Conservation (phyloP, 345 rosid genomes). For the Moricandia arvensis region DNA sequence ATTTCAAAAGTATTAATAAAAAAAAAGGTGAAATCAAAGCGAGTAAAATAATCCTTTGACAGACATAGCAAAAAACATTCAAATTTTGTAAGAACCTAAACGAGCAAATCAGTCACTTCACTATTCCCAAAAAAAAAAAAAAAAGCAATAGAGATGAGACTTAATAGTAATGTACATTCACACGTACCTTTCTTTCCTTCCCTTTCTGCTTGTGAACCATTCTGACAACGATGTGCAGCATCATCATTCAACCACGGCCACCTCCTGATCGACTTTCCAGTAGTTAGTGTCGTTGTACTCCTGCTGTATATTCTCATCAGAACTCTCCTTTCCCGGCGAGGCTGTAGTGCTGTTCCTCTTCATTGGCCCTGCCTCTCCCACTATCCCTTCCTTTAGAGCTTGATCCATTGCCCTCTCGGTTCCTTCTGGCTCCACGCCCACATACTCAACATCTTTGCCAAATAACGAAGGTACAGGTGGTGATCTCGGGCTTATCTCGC, state of each 20-base stretch:
- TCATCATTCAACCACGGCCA: conserved; percentile 64
- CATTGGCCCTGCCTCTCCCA: conserved; percentile 86
- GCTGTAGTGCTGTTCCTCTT: conserved; percentile 55
- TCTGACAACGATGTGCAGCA: conserved; percentile 3
- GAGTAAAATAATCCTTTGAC: conserved; percentile 18
- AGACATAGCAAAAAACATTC: conserved; percentile 16
- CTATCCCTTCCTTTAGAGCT: conserved; percentile 91
- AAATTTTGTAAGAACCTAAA: conserved; percentile 26
- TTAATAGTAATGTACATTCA: conserved; percentile 33
- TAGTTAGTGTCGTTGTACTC: conserved; percentile 92
- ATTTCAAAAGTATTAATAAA: conserved; percentile 16
- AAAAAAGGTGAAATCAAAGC: background rate
- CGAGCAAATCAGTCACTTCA: conserved; percentile 18
- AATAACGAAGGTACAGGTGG: conserved; percentile 64
- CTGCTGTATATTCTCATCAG: conserved; percentile 57
- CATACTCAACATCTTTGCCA: conserved; percentile 90
- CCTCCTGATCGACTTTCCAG: conserved; percentile 91
- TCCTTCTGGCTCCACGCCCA: conserved; percentile 86
- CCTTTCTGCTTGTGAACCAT: background rate
- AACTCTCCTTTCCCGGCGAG: conserved; percentile 51
- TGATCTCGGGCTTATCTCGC: conserved; percentile 40
- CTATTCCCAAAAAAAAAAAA: background rate
- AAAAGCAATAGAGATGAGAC: background rate
- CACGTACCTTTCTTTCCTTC: conserved; percentile 18
- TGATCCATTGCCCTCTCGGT: conserved; percentile 93